Base-by-base conservation (phyloP, 768 basidiomycete species). In the Gymnopilus dilepis region DNA sequence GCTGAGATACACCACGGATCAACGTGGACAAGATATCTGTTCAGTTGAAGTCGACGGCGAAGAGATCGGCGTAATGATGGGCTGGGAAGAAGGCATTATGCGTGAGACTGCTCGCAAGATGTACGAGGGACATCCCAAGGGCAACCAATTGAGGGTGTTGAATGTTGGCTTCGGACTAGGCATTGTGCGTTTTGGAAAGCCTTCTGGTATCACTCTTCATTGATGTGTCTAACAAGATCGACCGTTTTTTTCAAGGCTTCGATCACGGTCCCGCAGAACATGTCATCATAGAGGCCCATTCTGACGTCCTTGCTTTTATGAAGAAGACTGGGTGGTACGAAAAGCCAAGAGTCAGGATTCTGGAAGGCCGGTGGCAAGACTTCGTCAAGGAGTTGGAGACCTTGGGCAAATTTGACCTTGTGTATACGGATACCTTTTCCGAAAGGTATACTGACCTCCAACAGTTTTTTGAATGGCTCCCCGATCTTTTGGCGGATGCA, bases 31-130 rank as follows among this genome's bases (percentile, higher is more conserved):
- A 73, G 90, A 94, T 52, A 84, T 97, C 21, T 97, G 95, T 63
- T 75, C 92, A 53, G 70, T 94, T 55, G 76, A 82, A 61, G 78
- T 83, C 2, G 83, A 80, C 13, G 86, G 86, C 28, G 89, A 90
- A 65, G 90, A 95, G 61, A 85, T 96, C n/a, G 94, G 95, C 12
- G 97, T 99, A 5, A 99, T 99, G 97, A 99, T 99, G 97, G 94
- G 95, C 1, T 99, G 97, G 97, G 97, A 99, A 74, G 76, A 77
- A 45, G 82, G 77, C 7, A 93, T 99, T 69, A 99, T 99, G 97
- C 73, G 80, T 60, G 82, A 86, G 68, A 97, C 95, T 4, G 95
- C 94, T 19, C 72, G 81, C 56, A 74, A 77, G 55, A 79, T 98
- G 64, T 89, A 86, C 62, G 68, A 70, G 13, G 79, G 73, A 56